phyloP scores from a whole-genome alignment of 768 basidiomycete genomes.

The Xerocomus potaroensis region DNA sequence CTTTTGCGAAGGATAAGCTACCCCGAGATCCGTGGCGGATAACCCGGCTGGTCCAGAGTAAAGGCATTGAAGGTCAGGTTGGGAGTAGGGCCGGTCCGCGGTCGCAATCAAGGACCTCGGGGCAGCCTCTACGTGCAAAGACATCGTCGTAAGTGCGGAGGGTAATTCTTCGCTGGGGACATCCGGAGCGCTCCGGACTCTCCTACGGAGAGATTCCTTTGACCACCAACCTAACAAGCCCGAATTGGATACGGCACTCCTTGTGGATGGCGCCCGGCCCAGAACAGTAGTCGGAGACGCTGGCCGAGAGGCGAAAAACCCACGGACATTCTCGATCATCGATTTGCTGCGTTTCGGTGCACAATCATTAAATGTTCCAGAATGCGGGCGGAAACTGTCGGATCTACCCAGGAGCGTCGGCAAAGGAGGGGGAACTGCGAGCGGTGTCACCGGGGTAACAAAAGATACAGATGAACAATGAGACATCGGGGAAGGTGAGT shows the following conservation, averaged over 20 bases:
- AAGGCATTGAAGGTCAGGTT: constrained; percentile 28
- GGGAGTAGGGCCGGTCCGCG: constrained; percentile 26
- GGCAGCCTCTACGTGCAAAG: constrained; percentile 17
- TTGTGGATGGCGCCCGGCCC: constrained; percentile 24
- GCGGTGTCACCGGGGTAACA: constrained; percentile 22
- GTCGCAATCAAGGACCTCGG: constrained; percentile 10
- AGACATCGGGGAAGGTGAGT: constrained; percentile 38
- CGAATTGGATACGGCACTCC: constrained; percentile 26
- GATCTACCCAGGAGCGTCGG: constrained; percentile 10
- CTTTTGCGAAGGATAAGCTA: constrained; percentile 10
- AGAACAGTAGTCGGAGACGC: constrained; percentile 35
- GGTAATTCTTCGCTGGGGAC: constrained; percentile 32
- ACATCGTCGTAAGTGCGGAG: constrained; percentile 21
- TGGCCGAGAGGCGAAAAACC: constrained; percentile 51
- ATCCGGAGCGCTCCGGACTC: constrained; percentile 51
- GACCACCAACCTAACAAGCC: constrained; percentile 47
- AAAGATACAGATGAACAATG: constrained; percentile 35
- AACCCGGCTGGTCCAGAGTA: constrained; percentile 13
- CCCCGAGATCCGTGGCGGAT: constrained; percentile 23
- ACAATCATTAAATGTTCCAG: constrained; percentile 25
- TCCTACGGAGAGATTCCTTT: constrained; percentile 44
- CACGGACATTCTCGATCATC: constrained; percentile 60
- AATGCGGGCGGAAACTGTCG: constrained; percentile 18
- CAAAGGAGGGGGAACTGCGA: constrained; percentile 13
- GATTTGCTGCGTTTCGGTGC: constrained; percentile 45